Evolutionary conservation across 2,329 filamentous ascomycete species (phyloP).

Genomic region (Talaromyces piceae): DNA sequence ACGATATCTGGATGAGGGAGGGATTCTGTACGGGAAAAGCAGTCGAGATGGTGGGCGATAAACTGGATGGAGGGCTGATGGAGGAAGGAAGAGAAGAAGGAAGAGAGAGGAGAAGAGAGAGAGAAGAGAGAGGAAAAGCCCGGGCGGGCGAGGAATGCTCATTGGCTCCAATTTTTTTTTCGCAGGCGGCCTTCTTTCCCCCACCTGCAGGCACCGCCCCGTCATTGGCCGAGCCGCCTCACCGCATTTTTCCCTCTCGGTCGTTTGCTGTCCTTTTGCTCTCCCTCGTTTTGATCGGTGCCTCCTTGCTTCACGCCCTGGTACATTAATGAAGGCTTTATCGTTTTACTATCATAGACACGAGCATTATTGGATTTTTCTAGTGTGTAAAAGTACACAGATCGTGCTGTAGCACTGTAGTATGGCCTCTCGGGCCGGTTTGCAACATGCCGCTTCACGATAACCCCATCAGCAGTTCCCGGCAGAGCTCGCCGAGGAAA

Average conservation of each 20-base stretch:
- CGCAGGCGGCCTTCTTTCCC: background rate
- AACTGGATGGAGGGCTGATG: conserved; percentile 10
- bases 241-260: conserved; percentile 10
- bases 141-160: conserved; percentile 3
- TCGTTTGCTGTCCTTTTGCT: background rate
- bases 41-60: conserved; percentile 11
- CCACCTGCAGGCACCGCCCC: conserved; percentile 16
- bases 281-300: no score
- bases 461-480: no score
- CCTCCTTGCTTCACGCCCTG: background rate
- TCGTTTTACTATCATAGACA: background rate
- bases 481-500: no score
- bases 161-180: background rate
- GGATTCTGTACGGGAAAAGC: conserved; percentile 13
- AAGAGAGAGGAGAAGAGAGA: conserved; percentile 1
- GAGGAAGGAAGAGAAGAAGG: conserved; percentile 11
- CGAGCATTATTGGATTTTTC: background rate
- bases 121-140: conserved; percentile 5
- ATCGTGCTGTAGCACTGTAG: no score
- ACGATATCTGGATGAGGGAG: conserved; percentile 53
- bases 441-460: no score
- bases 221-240: conserved; percentile 8
- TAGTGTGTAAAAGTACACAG: no score
- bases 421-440: no score
- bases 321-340: no score